Evolutionary conservation across 108 stramenopile genomes (phyloP), one percentile per base, ranked within the genome.

Genomic region (Skeletonema potamos): DNA sequence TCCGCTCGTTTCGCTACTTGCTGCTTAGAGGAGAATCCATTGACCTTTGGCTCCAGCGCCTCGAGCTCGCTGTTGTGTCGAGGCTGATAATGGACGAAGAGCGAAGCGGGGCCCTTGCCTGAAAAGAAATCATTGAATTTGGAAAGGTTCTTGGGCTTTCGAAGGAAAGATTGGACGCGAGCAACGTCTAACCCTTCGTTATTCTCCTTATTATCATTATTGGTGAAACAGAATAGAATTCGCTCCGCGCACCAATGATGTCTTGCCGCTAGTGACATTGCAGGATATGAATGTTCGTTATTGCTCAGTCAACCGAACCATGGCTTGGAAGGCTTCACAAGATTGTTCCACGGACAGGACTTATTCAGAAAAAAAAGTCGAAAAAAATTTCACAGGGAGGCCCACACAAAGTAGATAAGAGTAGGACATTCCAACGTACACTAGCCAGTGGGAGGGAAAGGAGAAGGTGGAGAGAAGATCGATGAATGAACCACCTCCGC

Each of bases 71-170:
- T 73, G 18, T 17, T 37, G 44, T 67, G 61, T 51, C 58, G 64
- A 17, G 70, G 70, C 65, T 91, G 90, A 37, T 74, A 89, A 67
- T 88, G 87, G 26, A 88, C 89, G 71, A 91, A 89, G 9, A 91
- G 62, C 28, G 79, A 81, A 36, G 39, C 61, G 7, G 84, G 72
- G 2, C 86, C 89, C 6, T 85, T 67, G 0, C 90, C 90, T 12
- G 66, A 57, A 77, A 91, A 91, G 44, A 91, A 82, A 44, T 84
- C 81, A 64, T 76, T 79, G 70, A 86, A 82, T 58, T 68, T 74
- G 24, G 58, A 36, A 20, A 81, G 63, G 29, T 80, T 70, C 37
- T 79, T 76, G 12, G 79, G 72, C 62, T 86, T 70, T n/a, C 84
- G 68, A n/a, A 89, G 62, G 37, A 86, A 86, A 13, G 71, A 62